phyloP scores from a whole-genome alignment of 2,329 filamentous ascomycete genomes.

The Diaporthe vaccinii region DNA sequence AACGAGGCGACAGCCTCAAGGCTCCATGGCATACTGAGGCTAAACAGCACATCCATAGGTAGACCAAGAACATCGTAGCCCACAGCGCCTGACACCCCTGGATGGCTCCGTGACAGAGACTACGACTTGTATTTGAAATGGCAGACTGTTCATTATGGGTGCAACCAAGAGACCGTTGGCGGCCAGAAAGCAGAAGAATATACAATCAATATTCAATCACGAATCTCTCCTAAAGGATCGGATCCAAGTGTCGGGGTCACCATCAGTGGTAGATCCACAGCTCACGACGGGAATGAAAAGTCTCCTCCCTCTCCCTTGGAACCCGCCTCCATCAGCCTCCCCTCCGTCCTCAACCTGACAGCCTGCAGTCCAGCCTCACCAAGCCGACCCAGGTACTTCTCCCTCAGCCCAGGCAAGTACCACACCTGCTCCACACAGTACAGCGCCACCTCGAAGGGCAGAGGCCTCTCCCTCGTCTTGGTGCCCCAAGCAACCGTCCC shows the following conservation, averaged over 20 bases:
- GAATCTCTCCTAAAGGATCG: neutral
- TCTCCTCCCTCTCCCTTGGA: neutral
- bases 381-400: neutral
- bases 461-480: neutral
- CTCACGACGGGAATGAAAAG: neutral
- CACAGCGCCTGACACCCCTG: neutral
- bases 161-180: too few species aligned
- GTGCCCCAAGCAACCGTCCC: neutral
- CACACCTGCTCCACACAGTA: slow-evolving; percentile 7
- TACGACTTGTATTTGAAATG: too few species aligned
- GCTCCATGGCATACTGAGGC: neutral
- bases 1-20: neutral
- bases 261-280: neutral
- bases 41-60: neutral
- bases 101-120: neutral
- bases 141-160: too few species aligned
- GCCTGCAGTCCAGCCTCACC: neutral
- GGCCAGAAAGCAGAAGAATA: too few species aligned
- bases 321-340: neutral
- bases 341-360: neutral
- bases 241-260: too few species aligned
- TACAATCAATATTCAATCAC: neutral
- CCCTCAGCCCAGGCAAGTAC: neutral
- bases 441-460: neutral
- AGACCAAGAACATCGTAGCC: neutral